Percentiles rank a stretch among this genome's conserved stretches.
Conservation (phyloP, 208 protist genomes). For the Leishmania gerbilli region DNA sequence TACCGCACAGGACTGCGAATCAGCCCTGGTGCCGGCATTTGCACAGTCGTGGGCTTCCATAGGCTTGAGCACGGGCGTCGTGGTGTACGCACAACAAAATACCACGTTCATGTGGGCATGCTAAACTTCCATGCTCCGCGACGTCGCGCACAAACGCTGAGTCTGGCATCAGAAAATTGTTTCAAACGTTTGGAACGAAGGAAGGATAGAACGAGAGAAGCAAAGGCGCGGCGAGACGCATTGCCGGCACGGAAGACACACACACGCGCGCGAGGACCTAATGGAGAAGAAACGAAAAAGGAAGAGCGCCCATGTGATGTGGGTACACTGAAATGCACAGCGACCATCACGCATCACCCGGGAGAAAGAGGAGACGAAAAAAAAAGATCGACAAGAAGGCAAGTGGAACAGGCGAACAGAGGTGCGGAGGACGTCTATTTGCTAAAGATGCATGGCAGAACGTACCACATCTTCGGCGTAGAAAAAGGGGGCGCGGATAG, state of each 20-base stretch:
- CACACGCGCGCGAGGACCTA: neutral
- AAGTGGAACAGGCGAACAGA: neutral
- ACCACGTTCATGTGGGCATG: conserved; percentile 11
- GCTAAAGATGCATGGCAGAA: neutral
- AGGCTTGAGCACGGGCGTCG: conserved; percentile 9
- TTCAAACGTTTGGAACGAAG: neutral
- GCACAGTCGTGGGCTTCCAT: neutral
- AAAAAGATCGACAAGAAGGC: neutral
- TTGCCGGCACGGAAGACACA: neutral
- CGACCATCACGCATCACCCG: neutral
- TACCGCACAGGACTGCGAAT: neutral
- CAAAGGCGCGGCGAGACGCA: neutral
- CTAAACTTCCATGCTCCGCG: conserved; percentile 8
- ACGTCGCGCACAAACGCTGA: neutral
- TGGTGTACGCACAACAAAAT: conserved; percentile 17
- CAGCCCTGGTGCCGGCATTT: conserved; percentile 5
- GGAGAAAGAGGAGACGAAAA: neutral
- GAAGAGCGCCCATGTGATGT: neutral
- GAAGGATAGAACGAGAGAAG: neutral
- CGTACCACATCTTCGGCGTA: neutral
- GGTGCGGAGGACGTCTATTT: neutral
- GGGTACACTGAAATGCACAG: neutral
- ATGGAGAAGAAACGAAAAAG: neutral
- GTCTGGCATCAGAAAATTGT: neutral
- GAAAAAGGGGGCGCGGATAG: too few species aligned